Evolutionary conservation across 2,329 filamentous ascomycete species (phyloP).

Genomic region (Aspergillus sp.): DNA sequence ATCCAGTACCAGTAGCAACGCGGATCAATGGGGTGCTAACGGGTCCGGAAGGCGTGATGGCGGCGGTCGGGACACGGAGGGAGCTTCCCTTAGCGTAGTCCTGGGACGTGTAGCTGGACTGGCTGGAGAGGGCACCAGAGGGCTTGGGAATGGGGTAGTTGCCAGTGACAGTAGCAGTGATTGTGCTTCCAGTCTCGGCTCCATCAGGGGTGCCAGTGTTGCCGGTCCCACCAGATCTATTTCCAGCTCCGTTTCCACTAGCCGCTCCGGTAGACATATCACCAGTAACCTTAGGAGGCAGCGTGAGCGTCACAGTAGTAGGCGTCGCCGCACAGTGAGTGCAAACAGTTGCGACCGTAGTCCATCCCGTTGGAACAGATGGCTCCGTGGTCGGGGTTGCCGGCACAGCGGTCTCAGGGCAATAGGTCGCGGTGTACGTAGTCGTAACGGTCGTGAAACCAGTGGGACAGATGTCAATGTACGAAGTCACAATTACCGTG

Average conservation of each 20-base stretch:
- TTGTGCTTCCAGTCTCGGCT: too few species aligned
- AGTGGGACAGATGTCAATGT: conserved; percentile 37
- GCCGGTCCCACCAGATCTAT: too few species aligned
- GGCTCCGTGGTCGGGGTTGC: conserved; percentile 20
- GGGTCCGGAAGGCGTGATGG: neutral
- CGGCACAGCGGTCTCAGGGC: conserved; percentile 24
- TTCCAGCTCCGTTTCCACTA: too few species aligned
- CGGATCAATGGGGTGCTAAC: neutral
- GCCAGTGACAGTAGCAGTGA: too few species aligned
- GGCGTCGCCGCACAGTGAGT: conserved; percentile 31
- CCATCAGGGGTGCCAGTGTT: too few species aligned
- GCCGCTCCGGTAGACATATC: neutral
- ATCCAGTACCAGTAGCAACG: conserved; percentile 1
- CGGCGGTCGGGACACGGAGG: neutral
- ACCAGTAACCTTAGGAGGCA: conserved; percentile 12
- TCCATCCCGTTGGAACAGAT: conserved; percentile 31
- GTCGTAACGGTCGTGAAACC: conserved; percentile 37
- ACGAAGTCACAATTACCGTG: conserved; percentile 35
- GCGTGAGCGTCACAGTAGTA: conserved; percentile 33
- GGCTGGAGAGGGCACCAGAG: too few species aligned
- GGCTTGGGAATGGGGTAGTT: too few species aligned
- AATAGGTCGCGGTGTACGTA: conserved; percentile 33
- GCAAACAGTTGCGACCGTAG: conserved; percentile 36
- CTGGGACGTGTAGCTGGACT: neutral
- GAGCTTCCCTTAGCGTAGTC: neutral